Percentiles rank a stretch among this genome's conserved stretches.
These are phyloP conservation scores for Vanrija sp. DNA, from an alignment of 1,284 basidiomycete species.

Conservation along the genomic window DNA sequence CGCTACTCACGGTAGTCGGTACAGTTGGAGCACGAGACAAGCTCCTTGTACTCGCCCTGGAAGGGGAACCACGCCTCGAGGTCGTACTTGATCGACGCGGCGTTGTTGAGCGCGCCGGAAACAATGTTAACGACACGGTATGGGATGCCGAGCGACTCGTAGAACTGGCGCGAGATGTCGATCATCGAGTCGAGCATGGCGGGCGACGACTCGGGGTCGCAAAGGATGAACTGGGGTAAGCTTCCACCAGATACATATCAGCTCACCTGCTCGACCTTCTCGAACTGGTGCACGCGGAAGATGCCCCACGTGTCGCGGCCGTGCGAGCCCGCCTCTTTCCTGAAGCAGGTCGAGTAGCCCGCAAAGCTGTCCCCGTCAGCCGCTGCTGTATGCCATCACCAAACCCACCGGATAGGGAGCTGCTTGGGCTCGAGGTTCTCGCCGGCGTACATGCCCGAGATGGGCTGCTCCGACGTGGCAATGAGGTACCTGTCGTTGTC, in stretches of 20 bases:
- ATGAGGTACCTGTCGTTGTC: slow-evolving; percentile 99
- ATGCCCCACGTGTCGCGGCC: slow-evolving; percentile 99
- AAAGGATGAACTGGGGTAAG: slow-evolving; percentile 78
- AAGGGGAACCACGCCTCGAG: slow-evolving; percentile 99
- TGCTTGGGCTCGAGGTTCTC: slow-evolving; percentile 96
- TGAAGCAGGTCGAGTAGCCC: slow-evolving; percentile 88
- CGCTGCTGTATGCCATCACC: neutral
- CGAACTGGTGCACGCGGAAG: slow-evolving; percentile 99
- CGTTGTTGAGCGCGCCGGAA: slow-evolving; percentile 92
- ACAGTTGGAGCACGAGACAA: slow-evolving; percentile 88
- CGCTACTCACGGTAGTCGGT: slow-evolving; percentile 81
- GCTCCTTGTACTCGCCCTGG: slow-evolving; percentile 93
- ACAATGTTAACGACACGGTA: slow-evolving; percentile 96
- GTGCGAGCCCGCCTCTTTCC: slow-evolving; percentile 95
- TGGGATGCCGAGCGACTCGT: slow-evolving; percentile 85
- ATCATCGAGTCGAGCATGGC: slow-evolving; percentile 91
- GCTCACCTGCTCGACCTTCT: slow-evolving; percentile 80
- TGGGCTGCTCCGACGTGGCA: slow-evolving; percentile 97
- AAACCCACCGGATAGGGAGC: slow-evolving; percentile 77
- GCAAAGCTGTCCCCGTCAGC: slow-evolving; percentile 51
- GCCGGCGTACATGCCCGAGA: slow-evolving; percentile 89
- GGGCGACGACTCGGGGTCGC: slow-evolving; percentile 90
- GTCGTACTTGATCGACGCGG: slow-evolving; percentile 95
- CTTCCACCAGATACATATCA: slow-evolving; percentile 8
- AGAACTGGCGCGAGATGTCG: slow-evolving; percentile 85